These are phyloP conservation scores for Pinus tabuliformis DNA, from an alignment of 75 land plant species.

Conservation along the genomic window DNA sequence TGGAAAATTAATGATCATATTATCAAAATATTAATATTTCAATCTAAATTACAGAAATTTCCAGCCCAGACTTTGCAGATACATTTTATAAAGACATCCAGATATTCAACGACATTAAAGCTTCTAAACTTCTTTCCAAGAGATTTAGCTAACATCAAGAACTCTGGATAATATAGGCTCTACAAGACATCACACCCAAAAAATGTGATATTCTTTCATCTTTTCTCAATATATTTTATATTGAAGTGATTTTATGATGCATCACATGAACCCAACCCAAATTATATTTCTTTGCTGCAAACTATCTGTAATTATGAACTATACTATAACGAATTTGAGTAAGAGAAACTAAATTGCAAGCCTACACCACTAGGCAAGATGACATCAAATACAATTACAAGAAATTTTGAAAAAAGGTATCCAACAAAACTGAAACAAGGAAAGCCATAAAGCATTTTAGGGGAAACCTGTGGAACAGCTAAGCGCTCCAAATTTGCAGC, in stretches of 20 bases:
- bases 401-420: neutral
- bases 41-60: too few species aligned
- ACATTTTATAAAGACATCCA: too few species aligned
- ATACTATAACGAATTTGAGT: neutral
- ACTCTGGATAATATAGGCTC: neutral
- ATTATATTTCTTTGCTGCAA: neutral
- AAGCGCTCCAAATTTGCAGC: conserved; percentile 96
- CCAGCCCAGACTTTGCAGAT: too few species aligned
- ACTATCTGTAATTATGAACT: neutral
- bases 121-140: neutral
- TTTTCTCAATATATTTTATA: neutral
- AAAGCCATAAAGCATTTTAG: neutral
- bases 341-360: neutral
- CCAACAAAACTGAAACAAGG: neutral
- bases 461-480: conserved; percentile 93
- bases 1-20: too few species aligned
- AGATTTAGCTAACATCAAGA: neutral
- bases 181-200: neutral
- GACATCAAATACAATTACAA: neutral
- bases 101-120: too few species aligned
- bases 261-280: neutral
- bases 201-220: neutral
- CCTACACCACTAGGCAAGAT: neutral
- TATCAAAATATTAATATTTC: too few species aligned
- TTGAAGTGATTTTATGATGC: neutral